phyloP scores from a whole-genome alignment of 176 grass and related monocot genomes.

The Ananas comosus region DNA sequence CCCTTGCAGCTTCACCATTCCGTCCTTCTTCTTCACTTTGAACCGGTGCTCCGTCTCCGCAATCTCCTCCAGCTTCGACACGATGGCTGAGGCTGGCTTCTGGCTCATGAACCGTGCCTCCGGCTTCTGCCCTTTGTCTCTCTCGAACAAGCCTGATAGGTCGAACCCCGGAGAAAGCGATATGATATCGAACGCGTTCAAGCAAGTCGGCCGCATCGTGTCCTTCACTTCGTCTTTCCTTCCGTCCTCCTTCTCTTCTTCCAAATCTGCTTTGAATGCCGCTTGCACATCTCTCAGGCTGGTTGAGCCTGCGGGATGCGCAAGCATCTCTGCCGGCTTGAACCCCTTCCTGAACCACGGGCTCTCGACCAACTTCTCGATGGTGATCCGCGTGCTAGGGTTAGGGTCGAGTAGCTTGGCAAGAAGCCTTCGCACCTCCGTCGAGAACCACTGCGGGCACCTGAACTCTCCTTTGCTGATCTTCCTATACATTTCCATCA shows the following conservation, averaged over 20 bases:
- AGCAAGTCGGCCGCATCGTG: conserved; percentile 48
- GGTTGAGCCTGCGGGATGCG: conserved; percentile 17
- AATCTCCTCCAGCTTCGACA: conserved; percentile 86
- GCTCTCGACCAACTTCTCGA: conserved; percentile 50
- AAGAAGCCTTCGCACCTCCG: conserved; percentile 43
- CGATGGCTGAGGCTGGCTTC: conserved; percentile 56
- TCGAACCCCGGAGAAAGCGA: conserved; percentile 76
- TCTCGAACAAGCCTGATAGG: conserved; percentile 71
- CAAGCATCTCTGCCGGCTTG: conserved; percentile 31
- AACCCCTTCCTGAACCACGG: conserved; percentile 83
- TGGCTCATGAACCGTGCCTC: conserved; percentile 63
- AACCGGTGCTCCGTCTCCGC: conserved; percentile 52
- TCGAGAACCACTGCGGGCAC: conserved; percentile 61
- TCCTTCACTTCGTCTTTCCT: conserved; percentile 17
- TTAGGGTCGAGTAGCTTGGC: conserved; percentile 65
- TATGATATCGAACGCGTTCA: conserved; percentile 95
- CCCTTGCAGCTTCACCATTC: conserved; percentile 59
- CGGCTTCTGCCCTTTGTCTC: conserved; percentile 39
- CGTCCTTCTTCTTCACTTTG: conserved; percentile 72
- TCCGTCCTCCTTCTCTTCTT: background rate
- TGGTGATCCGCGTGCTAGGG: conserved; percentile 58
- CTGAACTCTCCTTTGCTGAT: conserved; percentile 60
- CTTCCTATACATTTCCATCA: conserved; percentile 92
- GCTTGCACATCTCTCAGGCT: conserved; percentile 51
- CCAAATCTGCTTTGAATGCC: conserved; percentile 42